These are phyloP conservation scores for Phytophthora brassicae DNA, from an alignment of 352 stramenopile species.

Conservation along the genomic window DNA sequence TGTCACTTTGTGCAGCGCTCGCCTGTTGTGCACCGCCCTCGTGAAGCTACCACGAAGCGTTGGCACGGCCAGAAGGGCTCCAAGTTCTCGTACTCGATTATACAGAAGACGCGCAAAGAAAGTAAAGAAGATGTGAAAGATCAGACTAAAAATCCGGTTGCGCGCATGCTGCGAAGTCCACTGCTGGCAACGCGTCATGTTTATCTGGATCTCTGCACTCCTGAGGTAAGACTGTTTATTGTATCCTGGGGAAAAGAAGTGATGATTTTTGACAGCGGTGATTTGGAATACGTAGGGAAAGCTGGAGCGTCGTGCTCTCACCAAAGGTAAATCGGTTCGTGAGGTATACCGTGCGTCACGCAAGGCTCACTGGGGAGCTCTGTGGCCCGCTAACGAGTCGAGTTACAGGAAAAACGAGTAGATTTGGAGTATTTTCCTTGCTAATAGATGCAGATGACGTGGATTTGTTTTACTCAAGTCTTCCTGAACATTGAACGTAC, in stretches of 20 bases:
- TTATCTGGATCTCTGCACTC: slow-evolving; percentile 81
- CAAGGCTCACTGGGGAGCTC: slow-evolving; percentile 81
- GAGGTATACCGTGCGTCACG: slow-evolving; percentile 82
- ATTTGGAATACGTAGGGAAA: slow-evolving; percentile 44
- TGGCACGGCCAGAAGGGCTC: slow-evolving; percentile 84
- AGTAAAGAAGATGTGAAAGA: slow-evolving; percentile 28
- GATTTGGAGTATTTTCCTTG: slow-evolving; percentile 5
- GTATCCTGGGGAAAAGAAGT: not conserved
- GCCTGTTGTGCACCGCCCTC: slow-evolving; percentile 69
- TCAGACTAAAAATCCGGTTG: slow-evolving; percentile 36
- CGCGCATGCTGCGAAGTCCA: slow-evolving; percentile 67
- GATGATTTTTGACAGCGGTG: slow-evolving; percentile 6
- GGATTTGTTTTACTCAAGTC: not conserved
- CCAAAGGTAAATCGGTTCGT: slow-evolving; percentile 68
- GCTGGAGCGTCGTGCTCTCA: slow-evolving; percentile 78
- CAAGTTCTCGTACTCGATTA: slow-evolving; percentile 86
- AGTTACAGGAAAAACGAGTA: slow-evolving; percentile 60
- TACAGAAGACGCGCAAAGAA: slow-evolving; percentile 60
- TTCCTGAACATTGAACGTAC: not conserved
- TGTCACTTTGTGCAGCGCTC: slow-evolving; percentile 88
- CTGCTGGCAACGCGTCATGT: slow-evolving; percentile 79
- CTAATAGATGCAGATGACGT: slow-evolving; percentile 26
- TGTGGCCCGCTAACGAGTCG: slow-evolving; percentile 69
- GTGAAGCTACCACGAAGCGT: slow-evolving; percentile 73
- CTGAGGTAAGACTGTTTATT: slow-evolving; percentile 39